Conservation (phyloP, 2,329 filamentous ascomycete species). For the Diaporthe citrichinensis region DNA sequence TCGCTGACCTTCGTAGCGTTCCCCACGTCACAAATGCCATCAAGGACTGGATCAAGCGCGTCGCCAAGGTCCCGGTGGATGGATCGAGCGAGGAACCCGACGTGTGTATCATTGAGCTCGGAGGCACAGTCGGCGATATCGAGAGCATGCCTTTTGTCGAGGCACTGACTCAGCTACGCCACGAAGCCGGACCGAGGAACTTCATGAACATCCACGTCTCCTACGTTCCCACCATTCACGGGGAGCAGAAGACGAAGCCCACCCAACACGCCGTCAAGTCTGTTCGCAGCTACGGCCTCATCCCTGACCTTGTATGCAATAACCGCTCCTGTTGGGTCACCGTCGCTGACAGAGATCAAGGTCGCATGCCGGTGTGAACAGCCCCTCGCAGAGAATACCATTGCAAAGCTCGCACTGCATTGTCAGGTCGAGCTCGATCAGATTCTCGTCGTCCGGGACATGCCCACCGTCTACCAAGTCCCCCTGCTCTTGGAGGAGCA, state of each 20-base stretch:
- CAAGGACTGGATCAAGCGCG: constrained; percentile 91
- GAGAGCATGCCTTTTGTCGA: constrained; percentile 91
- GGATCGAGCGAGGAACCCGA: constrained; percentile 87
- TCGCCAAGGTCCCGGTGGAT: constrained; percentile 88
- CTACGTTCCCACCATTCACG: constrained; percentile 79
- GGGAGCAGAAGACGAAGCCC: constrained; percentile 95
- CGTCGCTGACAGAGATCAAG: constrained; percentile 55
- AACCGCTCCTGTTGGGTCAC: constrained; percentile 29
- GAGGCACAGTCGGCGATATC: constrained; percentile 74
- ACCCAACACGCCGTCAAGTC: constrained; percentile 92
- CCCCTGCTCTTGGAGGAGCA: constrained; percentile 92
- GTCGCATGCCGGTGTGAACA: constrained; percentile 94
- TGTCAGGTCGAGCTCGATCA: constrained; percentile 90
- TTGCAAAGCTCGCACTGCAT: constrained; percentile 89
- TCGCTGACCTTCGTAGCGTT: constrained; percentile 59
- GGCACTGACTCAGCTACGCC: constrained; percentile 83
- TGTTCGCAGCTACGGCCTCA: constrained; percentile 84
- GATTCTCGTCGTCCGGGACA: constrained; percentile 90
- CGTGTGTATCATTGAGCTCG: constrained; percentile 84
- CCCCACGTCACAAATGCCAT: constrained; percentile 94
- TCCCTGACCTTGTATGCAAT: constrained; percentile 74
- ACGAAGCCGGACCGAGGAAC: constrained; percentile 81
- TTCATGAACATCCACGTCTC: constrained; percentile 93
- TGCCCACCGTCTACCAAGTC: constrained; percentile 93
- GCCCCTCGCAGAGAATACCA: constrained; percentile 79